Percentiles rank a stretch among this genome's conserved stretches.
phyloP scores from a whole-genome alignment of 176 grass and related monocot species.

The Neostapfia colusana region DNA sequence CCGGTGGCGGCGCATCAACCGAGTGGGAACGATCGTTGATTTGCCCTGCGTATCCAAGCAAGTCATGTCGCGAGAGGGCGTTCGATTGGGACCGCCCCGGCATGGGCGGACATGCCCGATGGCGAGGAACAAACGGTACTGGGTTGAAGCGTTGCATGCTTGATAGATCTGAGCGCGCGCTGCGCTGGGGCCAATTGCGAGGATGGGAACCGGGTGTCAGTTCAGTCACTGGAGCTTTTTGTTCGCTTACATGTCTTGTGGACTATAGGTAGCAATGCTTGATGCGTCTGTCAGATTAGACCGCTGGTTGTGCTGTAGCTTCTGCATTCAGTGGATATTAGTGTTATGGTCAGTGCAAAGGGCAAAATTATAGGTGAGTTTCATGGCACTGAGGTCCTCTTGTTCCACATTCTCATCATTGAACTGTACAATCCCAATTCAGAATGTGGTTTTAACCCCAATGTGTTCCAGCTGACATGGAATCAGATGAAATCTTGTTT shows the following conservation, averaged over 20 bases:
- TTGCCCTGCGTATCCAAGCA: neutral
- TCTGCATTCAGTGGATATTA: neutral
- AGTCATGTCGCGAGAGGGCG: neutral
- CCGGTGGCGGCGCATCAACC: neutral
- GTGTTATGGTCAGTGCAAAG: neutral
- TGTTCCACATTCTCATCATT: neutral
- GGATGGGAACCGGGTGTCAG: neutral
- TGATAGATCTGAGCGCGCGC: neutral
- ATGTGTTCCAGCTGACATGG: neutral
- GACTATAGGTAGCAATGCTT: neutral
- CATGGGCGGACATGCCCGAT: neutral
- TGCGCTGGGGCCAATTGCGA: neutral
- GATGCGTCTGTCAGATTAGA: neutral
- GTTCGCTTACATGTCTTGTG: neutral
- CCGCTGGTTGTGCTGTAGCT: neutral
- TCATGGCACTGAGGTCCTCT: too few relatives aligned
- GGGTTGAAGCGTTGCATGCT: neutral
- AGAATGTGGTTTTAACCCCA: neutral
- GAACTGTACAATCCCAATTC: neutral
- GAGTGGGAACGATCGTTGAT: neutral
- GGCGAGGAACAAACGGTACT: neutral
- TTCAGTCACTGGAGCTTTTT: neutral
- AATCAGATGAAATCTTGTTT: neutral
- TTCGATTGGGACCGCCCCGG: neutral
- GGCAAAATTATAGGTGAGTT: neutral